phyloP scores from a whole-genome alignment of 2,329 filamentous ascomycete species.

The Taxawa tesnikishii region DNA sequence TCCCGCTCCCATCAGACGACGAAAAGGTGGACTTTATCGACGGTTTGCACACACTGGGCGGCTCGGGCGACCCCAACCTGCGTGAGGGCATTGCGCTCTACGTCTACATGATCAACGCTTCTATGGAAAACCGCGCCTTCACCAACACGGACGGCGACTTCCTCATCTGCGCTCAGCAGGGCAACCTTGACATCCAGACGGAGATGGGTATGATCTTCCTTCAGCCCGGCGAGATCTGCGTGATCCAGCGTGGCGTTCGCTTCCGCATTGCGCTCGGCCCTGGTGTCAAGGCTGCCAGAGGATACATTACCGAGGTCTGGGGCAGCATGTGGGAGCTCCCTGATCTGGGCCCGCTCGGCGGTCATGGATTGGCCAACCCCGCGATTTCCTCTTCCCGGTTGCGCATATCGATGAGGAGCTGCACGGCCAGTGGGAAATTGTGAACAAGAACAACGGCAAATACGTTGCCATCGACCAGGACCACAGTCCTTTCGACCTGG shows the following conservation, averaged over 20 bases:
- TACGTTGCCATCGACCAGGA: constrained; percentile 22
- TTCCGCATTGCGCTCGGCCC: constrained; percentile 22
- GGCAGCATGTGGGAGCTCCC: constrained; percentile 27
- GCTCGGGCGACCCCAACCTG: constrained; percentile 39
- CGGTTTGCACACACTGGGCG: constrained; percentile 37
- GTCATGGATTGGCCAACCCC: constrained; percentile 27
- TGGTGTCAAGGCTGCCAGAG: constrained; percentile 20
- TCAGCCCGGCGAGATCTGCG: constrained; percentile 26
- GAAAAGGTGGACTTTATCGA: constrained; percentile 34
- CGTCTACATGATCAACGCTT: constrained; percentile 35
- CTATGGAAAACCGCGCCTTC: constrained; percentile 34
- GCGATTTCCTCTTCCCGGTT: constrained; percentile 25
- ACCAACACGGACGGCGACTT: constrained; percentile 31
- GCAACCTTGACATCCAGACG: constrained; percentile 24
- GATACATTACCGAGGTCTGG: constrained; percentile 28
- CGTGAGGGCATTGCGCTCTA: constrained; percentile 37
- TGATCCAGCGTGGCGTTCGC: constrained; percentile 27
- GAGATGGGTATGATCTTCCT: constrained; percentile 26
- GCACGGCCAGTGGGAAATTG: constrained; percentile 20
- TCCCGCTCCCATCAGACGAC: constrained; percentile 22
- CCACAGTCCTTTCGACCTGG: constrained; percentile 30
- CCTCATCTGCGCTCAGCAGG: constrained; percentile 22
- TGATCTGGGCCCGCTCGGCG: constrained; percentile 26
- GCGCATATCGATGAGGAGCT: constrained; percentile 24
- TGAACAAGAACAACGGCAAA: constrained; percentile 23